Evolutionary conservation across 192 early-diverging fungal genomes (phyloP), one percentile per base, ranked within the genome.

Genomic region (Dimargaris verticillata): DNA sequence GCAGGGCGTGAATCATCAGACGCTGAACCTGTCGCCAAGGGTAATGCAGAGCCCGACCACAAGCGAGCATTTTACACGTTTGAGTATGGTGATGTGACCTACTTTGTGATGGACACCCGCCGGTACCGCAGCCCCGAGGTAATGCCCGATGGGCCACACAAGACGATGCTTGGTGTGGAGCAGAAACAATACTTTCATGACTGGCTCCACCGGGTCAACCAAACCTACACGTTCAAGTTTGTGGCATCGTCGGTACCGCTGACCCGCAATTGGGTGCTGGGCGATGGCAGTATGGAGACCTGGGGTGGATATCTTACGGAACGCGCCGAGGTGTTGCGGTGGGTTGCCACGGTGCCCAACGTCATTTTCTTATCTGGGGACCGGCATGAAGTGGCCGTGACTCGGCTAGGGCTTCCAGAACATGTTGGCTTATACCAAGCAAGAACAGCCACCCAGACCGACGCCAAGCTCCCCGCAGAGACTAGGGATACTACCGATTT

Each of bases 231-330:
- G 0, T 70, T 74, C 18, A 76, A 76, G 59, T 73, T 76, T 57
- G 67, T 78, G 28, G 61, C 70, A 12, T 72, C 70, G 5, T 74
- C 72, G 10, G 76, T 74, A 4, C 76, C 76, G 0, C 51, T 78
- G 12, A 74, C 70, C 41, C 63, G 58, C 5, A 69, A 64, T 13
- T 78, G 76, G 76, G 63, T 69, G 1, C 70, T 66, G 57, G 42
- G 44, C 28, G 71, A 76, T 48, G 66, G 71, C 11, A 65, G 62
- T 33, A 65, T 71, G 50, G 76, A 78, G 41, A 74, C 72, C 0
- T 78, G 76, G 76, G 70, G 65, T 46, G 72, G 76, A 11, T 78
- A 72, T 51, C 66, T 66, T 28, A 68, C 65, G 17, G 76, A 78
- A 50, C 72, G 76, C 25, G 61, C 63, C 1, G 70, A 73, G 53